Conservation (phyloP, 2,329 filamentous ascomycete genomes). For the Thermothelomyces thermophilus region DNA sequence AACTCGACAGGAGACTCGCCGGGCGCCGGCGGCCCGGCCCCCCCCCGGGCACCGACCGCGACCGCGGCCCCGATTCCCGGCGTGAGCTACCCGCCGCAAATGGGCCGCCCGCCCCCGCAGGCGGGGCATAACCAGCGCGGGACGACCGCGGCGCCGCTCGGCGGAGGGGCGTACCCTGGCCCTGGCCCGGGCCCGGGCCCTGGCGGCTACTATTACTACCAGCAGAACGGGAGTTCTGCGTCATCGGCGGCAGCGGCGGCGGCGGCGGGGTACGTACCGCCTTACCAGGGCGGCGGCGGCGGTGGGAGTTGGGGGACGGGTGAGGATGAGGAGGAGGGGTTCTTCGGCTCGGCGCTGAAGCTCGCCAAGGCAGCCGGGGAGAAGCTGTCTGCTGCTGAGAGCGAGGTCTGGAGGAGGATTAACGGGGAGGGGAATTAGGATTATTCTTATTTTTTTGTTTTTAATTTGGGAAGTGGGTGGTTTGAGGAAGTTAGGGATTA, state of each 20-base stretch:
- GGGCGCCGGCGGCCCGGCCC: no score
- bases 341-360: slow-evolving; percentile 53
- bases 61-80: slow-evolving; percentile 28
- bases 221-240: no score
- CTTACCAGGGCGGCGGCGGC: not conserved
- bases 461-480: not conserved
- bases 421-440: slow-evolving; percentile 40
- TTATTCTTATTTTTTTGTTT: no score
- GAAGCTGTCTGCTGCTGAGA: slow-evolving; percentile 52
- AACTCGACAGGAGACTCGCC: no score
- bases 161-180: no score
- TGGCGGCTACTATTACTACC: no score
- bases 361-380: slow-evolving; percentile 51
- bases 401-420: slow-evolving; percentile 57
- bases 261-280: not conserved
- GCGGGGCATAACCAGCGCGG: slow-evolving; percentile 38
- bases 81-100: slow-evolving; percentile 38
- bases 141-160: slow-evolving; percentile 34
- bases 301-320: slow-evolving; percentile 1
- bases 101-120: slow-evolving; percentile 45
- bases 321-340: slow-evolving; percentile 37
- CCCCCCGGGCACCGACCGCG: slow-evolving; percentile 24
- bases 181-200: no score
- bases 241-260: no score
- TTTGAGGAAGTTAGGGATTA: not conserved